Percentiles rank a stretch among this genome's conserved stretches.
Conservation (phyloP, 2,329 filamentous ascomycete species). For the Cordyceps javanica region DNA sequence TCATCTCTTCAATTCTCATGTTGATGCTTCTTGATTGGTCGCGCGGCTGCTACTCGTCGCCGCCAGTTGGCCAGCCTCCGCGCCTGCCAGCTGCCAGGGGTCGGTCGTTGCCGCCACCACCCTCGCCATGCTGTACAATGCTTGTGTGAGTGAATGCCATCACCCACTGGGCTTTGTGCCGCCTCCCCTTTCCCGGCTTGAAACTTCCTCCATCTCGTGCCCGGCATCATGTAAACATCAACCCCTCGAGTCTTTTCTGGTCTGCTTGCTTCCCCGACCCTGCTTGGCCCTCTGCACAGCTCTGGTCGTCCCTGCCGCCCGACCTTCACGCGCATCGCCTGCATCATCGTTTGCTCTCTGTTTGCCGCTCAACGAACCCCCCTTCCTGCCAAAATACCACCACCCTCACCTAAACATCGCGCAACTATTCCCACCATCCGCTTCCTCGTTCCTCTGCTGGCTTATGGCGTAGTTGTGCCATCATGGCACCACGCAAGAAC, state of each 20-base stretch:
- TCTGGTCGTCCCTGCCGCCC: background rate
- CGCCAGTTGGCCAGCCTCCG: conserved; percentile 6
- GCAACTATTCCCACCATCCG: background rate
- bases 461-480: background rate
- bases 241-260: background rate
- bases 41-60: background rate
- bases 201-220: background rate
- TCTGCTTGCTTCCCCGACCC: background rate
- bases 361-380: background rate
- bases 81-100: conserved; percentile 9
- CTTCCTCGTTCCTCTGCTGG: background rate
- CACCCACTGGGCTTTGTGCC: conserved; percentile 2
- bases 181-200: background rate
- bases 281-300: background rate
- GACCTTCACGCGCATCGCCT: background rate
- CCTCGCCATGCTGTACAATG: conserved; percentile 3
- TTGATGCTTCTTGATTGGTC: background rate
- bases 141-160: conserved; percentile 9
- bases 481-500: conserved; percentile 10
- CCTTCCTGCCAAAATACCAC: background rate
- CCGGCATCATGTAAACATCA: background rate
- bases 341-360: conserved; percentile 7
- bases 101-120: background rate
- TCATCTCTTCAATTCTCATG: background rate
- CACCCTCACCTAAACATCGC: background rate